Evolutionary conservation across 2,329 filamentous ascomycete genomes (phyloP).

Genomic region (Corniculantispora saksenae): DNA sequence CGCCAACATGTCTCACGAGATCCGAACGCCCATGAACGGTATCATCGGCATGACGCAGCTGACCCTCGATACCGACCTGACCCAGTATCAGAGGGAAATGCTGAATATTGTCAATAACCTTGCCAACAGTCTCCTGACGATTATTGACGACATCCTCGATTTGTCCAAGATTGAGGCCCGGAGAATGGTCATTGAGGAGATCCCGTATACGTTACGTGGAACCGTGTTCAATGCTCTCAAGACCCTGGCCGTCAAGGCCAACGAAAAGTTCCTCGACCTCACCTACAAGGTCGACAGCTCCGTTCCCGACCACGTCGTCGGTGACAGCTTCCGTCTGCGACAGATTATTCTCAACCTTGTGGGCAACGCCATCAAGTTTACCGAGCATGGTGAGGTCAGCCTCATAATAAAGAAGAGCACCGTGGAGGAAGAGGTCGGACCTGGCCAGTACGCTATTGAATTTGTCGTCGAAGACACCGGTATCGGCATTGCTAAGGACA

Average conservation of each 20-base stretch:
- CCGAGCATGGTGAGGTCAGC: slow-evolving; percentile 93
- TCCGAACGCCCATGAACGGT: slow-evolving; percentile 94
- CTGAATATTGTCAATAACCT: slow-evolving; percentile 96
- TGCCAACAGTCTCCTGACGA: slow-evolving; percentile 92
- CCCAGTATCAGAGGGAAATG: slow-evolving; percentile 96
- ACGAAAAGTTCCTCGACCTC: slow-evolving; percentile 90
- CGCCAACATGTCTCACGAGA: slow-evolving; percentile 99
- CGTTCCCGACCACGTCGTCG: slow-evolving; percentile 91
- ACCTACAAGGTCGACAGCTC: slow-evolving; percentile 92
- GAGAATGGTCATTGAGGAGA: slow-evolving; percentile 97
- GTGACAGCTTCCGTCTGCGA: slow-evolving; percentile 91
- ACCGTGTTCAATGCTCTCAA: slow-evolving; percentile 98
- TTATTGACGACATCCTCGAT: slow-evolving; percentile 84
- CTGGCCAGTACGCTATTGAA: slow-evolving; percentile 87
- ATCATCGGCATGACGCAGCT: slow-evolving; percentile 98
- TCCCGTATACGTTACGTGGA: slow-evolving; percentile 89
- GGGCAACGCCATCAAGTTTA: slow-evolving; percentile 98
- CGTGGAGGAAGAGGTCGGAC: slow-evolving; percentile 62
- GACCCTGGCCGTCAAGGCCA: slow-evolving; percentile 93
- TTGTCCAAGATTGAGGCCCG: slow-evolving; percentile 87
- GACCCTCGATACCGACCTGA: slow-evolving; percentile 91
- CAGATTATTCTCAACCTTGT: slow-evolving; percentile 98
- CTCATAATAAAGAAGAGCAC: slow-evolving; percentile 77
- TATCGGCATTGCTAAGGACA: slow-evolving; percentile 93
- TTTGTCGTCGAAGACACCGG: slow-evolving; percentile 96